These are phyloP conservation scores for Pleochaeta shiraiana DNA, from an alignment of 2,329 filamentous ascomycete genomes.

Conservation along the genomic window DNA sequence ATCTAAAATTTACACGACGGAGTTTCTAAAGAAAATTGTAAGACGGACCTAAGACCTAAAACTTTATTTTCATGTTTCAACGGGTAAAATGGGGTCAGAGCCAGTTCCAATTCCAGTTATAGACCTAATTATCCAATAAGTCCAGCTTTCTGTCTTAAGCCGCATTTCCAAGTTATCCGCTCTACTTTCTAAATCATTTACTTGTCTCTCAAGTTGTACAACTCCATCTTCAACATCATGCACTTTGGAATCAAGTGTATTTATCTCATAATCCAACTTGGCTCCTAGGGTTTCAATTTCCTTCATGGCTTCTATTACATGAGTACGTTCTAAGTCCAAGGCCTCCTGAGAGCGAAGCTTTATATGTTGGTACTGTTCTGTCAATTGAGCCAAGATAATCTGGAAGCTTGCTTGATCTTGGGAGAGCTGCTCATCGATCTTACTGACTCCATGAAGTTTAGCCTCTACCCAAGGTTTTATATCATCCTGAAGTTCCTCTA, in stretches of 20 bases:
- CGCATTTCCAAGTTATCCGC: slow-evolving; percentile 35
- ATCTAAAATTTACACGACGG: too few species aligned
- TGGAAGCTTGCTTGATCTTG: slow-evolving; percentile 44
- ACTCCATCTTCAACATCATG: slow-evolving; percentile 75
- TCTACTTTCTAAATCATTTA: slow-evolving; percentile 44
- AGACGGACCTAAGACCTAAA: too few species aligned
- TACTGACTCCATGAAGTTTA: slow-evolving; percentile 32
- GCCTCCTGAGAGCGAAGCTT: slow-evolving; percentile 46
- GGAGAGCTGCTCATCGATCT: slow-evolving; percentile 38
- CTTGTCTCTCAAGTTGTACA: slow-evolving; percentile 56
- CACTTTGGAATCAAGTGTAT: slow-evolving; percentile 55
- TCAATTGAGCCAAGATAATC: slow-evolving; percentile 42
- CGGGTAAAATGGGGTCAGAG: background rate
- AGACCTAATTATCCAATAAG: slow-evolving; percentile 17
- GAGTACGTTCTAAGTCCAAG: slow-evolving; percentile 43
- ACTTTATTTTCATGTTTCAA: too few species aligned
- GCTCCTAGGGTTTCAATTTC: slow-evolving; percentile 64
- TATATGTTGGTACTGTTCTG: slow-evolving; percentile 47
- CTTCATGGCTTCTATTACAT: slow-evolving; percentile 47
- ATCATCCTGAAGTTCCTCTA: slow-evolving; percentile 28
- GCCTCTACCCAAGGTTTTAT: slow-evolving; percentile 38
- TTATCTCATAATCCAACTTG: slow-evolving; percentile 82
- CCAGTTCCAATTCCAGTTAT: slow-evolving; percentile 6
- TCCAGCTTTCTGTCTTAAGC: slow-evolving; percentile 17
- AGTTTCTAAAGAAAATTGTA: too few species aligned